Percentiles rank a stretch among this genome's conserved stretches.
Evolutionary conservation across 139 green algal species (phyloP).

Genomic region (Chlorella sp.): DNA sequence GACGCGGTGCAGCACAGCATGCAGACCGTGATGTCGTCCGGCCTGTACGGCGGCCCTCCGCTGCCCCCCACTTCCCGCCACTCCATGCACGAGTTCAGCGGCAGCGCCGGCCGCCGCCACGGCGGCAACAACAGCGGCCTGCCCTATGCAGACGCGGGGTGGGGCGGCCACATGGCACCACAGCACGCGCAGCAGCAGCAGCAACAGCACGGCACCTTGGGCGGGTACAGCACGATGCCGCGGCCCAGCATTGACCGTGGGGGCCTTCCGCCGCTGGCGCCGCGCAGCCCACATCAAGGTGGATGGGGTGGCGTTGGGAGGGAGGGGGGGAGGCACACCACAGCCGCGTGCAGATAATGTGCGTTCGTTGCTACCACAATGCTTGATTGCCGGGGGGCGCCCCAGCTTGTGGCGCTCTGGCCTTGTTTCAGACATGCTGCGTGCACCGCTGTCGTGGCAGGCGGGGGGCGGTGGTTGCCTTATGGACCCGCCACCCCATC

Average conservation of each 20-base stretch:
- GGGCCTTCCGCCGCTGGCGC: slow-evolving; percentile 14
- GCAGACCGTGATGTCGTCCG: slow-evolving; percentile 13
- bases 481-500: no score
- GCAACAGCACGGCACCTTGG: not conserved
- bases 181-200: not conserved
- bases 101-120: not conserved
- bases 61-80: not conserved
- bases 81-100: slow-evolving; percentile 22
- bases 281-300: slow-evolving; percentile 20
- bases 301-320: not conserved
- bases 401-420: no score
- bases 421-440: not conserved
- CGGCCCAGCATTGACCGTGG: slow-evolving; percentile 19
- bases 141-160: not conserved
- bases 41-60: slow-evolving; percentile 1
- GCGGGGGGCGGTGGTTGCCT: no score
- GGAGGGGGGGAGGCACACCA: no score
- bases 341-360: not conserved
- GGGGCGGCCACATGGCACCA: not conserved
- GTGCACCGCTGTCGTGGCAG: not conserved
- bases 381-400: no score
- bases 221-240: slow-evolving; percentile 1
- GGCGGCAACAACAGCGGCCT: not conserved
- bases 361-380: not conserved
- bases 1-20: slow-evolving; percentile 13